Conservation (phyloP, 1,284 basidiomycete species). For the Puccinia triticina region DNA sequence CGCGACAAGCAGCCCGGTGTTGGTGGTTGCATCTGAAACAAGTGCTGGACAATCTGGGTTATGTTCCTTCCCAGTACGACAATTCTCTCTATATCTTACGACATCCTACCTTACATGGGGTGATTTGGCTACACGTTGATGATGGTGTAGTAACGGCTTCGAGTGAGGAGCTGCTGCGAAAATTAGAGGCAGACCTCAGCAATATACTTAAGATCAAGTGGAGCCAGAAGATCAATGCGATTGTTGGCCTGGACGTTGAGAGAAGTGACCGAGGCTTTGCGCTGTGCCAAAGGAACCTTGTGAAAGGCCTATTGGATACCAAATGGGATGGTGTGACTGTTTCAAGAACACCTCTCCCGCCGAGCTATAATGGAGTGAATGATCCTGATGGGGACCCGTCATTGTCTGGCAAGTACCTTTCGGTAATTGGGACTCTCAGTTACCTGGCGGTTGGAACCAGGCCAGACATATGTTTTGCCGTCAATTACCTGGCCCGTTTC, state of each 20-base stretch:
- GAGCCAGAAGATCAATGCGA: neutral
- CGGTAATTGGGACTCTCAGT: no score
- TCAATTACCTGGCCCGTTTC: no score
- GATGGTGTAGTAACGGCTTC: neutral
- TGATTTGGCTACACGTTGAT: neutral
- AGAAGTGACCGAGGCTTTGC: neutral
- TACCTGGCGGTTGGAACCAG: no score
- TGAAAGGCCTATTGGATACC: neutral
- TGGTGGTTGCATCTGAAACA: neutral
- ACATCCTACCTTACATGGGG: neutral
- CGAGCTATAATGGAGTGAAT: no score
- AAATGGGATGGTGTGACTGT: neutral
- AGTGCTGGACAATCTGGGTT: neutral
- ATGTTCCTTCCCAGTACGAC: no score
- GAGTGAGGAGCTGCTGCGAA: neutral
- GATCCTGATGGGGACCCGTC: no score
- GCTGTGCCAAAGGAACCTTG: neutral
- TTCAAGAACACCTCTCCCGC: no score
- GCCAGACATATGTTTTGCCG: no score
- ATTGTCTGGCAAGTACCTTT: no score
- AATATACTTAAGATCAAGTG: constrained; percentile 9
- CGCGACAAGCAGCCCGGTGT: constrained; percentile 2
- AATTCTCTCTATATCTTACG: neutral
- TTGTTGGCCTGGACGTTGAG: neutral
- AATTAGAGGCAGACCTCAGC: neutral